Percentiles rank a stretch among this genome's conserved stretches.
phyloP scores from a whole-genome alignment of 768 basidiomycete genomes.

The Leccinum obscurum region DNA sequence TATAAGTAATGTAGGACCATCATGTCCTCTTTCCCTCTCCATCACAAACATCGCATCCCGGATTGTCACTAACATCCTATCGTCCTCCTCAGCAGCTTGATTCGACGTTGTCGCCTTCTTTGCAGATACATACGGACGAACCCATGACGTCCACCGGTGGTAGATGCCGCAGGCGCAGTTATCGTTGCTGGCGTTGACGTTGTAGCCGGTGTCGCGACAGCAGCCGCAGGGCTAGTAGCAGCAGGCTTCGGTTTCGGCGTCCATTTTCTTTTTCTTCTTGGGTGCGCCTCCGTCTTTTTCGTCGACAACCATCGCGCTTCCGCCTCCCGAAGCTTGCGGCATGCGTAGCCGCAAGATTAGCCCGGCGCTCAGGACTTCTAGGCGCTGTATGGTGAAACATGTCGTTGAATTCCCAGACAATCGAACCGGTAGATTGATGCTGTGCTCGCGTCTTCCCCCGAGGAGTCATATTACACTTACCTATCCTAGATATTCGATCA shows the following conservation, averaged over 20 bases:
- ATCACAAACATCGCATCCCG: slow-evolving; percentile 85
- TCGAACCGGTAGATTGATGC: not conserved
- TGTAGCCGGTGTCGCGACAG: slow-evolving; percentile 24
- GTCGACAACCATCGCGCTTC: slow-evolving; percentile 30
- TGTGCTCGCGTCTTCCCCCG: not conserved
- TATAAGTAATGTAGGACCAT: slow-evolving; percentile 34
- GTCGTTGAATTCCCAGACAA: not conserved
- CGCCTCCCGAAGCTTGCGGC: slow-evolving; percentile 51
- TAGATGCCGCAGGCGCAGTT: slow-evolving; percentile 31
- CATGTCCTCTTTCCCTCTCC: slow-evolving; percentile 80
- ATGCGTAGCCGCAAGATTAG: slow-evolving; percentile 69
- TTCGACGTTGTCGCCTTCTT: slow-evolving; percentile 44
- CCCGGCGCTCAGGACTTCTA: slow-evolving; percentile 34
- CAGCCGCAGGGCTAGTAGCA: slow-evolving; percentile 36
- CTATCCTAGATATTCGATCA: not conserved
- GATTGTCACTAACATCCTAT: slow-evolving; percentile 61
- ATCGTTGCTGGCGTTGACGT: slow-evolving; percentile 32
- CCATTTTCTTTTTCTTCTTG: slow-evolving; percentile 81
- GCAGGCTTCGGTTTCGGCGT: slow-evolving; percentile 40
- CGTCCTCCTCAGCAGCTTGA: slow-evolving; percentile 54
- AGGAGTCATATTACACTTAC: too few relatives aligned
- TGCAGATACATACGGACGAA: slow-evolving; percentile 59
- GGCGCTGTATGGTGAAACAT: not conserved
- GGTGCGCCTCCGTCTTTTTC: slow-evolving; percentile 59
- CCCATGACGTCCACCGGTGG: slow-evolving; percentile 45